A percentile compares a stretch with the other conserved stretches of the same genome.
Conservation (phyloP, 2,329 filamentous ascomycete genomes). For the Penicillium sp. region DNA sequence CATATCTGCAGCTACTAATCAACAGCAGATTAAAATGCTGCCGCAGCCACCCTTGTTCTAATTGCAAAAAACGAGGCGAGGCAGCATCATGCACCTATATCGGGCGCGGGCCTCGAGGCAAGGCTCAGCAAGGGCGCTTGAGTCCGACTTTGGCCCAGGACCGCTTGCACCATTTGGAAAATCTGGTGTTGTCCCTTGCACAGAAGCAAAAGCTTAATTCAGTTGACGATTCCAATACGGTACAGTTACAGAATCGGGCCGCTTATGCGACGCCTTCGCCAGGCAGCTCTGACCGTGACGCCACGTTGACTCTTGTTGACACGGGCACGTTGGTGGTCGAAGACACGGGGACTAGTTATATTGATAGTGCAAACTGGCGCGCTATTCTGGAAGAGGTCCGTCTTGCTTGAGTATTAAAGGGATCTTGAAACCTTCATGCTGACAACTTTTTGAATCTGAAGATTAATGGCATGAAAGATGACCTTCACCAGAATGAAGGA, state of each 20-base stretch:
- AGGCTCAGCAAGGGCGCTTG: constrained; percentile 25
- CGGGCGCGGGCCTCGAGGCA: constrained; percentile 36
- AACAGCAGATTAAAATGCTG: constrained; percentile 36
- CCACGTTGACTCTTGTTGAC: constrained; percentile 19
- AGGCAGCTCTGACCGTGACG: constrained; percentile 5
- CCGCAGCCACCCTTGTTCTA: constrained; percentile 36
- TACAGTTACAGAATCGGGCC: constrained; percentile 2
- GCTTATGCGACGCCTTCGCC: constrained; percentile 16
- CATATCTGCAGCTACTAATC: background rate
- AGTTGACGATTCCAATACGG: constrained; percentile 11
- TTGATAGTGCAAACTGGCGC: constrained; percentile 39
- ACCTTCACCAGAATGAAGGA: constrained; percentile 24
- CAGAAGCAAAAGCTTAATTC: constrained; percentile 27
- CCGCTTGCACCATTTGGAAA: constrained; percentile 39
- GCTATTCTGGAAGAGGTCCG: constrained; percentile 39
- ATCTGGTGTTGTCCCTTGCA: constrained; percentile 37
- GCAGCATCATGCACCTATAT: constrained; percentile 35
- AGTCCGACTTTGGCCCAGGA: constrained; percentile 36
- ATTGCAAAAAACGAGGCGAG: constrained; percentile 37
- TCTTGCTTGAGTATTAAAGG: background rate
- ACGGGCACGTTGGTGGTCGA: constrained; percentile 35
- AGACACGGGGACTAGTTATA: constrained; percentile 35
- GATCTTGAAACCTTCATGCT: constrained; percentile 1
- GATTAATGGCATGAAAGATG: constrained; percentile 38
- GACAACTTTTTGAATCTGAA: constrained; percentile 10